Evolutionary conservation across 306 rosid species (phyloP).

Genomic region (Inga leiocalycina): DNA sequence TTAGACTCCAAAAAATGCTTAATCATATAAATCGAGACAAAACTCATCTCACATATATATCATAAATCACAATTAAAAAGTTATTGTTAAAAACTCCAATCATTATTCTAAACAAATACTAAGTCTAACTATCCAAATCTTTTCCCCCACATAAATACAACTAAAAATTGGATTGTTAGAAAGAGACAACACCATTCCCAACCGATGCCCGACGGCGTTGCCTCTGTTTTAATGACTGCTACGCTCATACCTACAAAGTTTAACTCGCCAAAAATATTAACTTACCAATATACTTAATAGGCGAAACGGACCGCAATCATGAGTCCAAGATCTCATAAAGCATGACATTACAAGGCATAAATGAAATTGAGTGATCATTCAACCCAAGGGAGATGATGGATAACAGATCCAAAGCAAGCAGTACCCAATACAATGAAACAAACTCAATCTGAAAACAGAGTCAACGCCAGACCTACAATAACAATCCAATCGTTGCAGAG

Average conservation of each 20-base stretch:
- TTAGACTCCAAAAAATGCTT: too few species aligned
- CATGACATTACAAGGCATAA: neutral
- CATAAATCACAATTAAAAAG: too few species aligned
- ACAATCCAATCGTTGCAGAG: constrained; percentile 28
- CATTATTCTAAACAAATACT: too few species aligned
- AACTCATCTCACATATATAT: too few species aligned
- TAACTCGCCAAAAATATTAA: neutral
- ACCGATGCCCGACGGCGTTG: too few species aligned
- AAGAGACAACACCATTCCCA: neutral
- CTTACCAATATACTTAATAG: neutral
- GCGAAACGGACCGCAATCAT: neutral
- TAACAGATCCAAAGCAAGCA: neutral
- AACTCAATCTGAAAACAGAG: constrained; percentile 41
- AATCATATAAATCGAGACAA: too few species aligned
- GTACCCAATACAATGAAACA: constrained; percentile 40
- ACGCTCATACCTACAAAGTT: neutral
- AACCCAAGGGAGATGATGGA: neutral
- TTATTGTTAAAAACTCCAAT: too few species aligned
- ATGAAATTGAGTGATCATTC: neutral
- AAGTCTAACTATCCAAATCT: too few species aligned
- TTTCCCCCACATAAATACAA: too few species aligned
- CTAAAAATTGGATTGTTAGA: neutral
- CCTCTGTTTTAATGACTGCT: neutral
- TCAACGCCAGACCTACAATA: constrained; percentile 38
- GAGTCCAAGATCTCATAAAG: neutral